Conservation (phyloP, 2,329 filamentous ascomycete species). For the Trichophyton mentagrophytes region DNA sequence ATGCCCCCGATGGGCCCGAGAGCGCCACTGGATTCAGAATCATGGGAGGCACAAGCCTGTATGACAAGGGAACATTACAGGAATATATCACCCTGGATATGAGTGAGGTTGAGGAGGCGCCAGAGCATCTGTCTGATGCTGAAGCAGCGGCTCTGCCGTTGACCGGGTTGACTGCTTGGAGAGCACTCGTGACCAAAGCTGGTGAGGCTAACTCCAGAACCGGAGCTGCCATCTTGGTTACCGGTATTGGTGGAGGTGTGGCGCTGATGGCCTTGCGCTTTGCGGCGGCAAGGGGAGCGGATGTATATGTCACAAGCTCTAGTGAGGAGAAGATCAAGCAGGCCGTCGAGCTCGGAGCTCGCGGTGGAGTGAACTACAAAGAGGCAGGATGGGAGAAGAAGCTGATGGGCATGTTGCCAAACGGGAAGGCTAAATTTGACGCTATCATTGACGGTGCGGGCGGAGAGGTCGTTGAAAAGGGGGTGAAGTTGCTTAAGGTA, state of each 20-base stretch:
- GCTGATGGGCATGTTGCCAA: conserved; percentile 46
- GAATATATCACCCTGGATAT: conserved; percentile 60
- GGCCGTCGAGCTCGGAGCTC: conserved; percentile 59
- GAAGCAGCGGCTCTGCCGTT: conserved; percentile 78
- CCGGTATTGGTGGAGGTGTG: conserved; percentile 86
- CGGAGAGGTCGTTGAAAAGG: conserved; percentile 64
- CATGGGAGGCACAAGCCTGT: conserved; percentile 46
- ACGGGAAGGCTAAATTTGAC: conserved; percentile 57
- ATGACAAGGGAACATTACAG: conserved; percentile 56
- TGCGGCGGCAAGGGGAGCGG: conserved; percentile 58
- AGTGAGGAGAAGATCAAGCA: conserved; percentile 61
- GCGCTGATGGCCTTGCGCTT: conserved; percentile 73
- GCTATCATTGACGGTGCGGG: conserved; percentile 84
- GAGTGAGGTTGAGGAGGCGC: conserved; percentile 61
- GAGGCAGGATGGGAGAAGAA: conserved; percentile 70
- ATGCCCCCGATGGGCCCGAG: conserved; percentile 53
- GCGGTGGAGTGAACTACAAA: conserved; percentile 72
- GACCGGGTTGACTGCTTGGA: conserved; percentile 77
- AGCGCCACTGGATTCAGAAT: conserved; percentile 26
- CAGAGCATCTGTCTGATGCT: conserved; percentile 54
- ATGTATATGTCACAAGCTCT: conserved; percentile 71
- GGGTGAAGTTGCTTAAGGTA: conserved; percentile 55
- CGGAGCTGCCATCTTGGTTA: conserved; percentile 68
- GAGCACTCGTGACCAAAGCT: conserved; percentile 70
- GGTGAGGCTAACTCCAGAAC: conserved; percentile 39